Base-by-base conservation (phyloP, 371 early-diverging fungal genomes). In the Capniomyces stellatus region DNA sequence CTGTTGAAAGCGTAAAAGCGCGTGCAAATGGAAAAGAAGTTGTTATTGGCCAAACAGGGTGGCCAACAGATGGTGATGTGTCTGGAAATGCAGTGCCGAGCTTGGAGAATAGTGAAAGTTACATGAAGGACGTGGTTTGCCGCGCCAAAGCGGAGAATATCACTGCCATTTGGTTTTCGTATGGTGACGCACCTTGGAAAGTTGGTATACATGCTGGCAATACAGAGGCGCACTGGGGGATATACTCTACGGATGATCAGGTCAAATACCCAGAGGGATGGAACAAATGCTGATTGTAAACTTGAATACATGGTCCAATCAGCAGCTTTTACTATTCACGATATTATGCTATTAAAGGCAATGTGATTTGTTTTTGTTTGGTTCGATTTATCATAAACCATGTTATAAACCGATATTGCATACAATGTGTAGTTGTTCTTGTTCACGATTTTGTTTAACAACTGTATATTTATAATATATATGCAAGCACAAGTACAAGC, bases 161-260 rank as follows among this genome's bases (percentile, higher is more conserved):
- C 47, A 60, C 71, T 41, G 78, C 79, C 52, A 71, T 75, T 44
- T 78, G 67, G 60, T 81, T 81, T 60, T 73, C 73, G 56, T 69
- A 75, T 42, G 66, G 70, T 41, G 81, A 81, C 57, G 69, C 75
- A 29, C 62, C 63, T 8, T 81, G 80, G 80, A 78, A 77, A 62
- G 63, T 65, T 1, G 48, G 4, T 8, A 70, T 74, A 25, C 72
- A 73, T 44, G 73, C 71, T 41, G 67, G 72, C 12, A 35, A 35
- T n/a, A 71, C 77, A 24, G 81, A 81, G 54, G 56, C 69, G 23
- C 71, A 77, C 58, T 81, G 75, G 72, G 81, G 81, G 23, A 42
- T 79, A 28, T 35, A 10, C 10, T 6, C 6, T 35, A 15, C 35
- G 15, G 35, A 35, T 15, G 10, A 35, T 15, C 29, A 29, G 23